A percentile compares a stretch with the other conserved stretches of the same genome.
phyloP scores from a whole-genome alignment of 805 yeast genomes.

The Ogataea sp. region DNA sequence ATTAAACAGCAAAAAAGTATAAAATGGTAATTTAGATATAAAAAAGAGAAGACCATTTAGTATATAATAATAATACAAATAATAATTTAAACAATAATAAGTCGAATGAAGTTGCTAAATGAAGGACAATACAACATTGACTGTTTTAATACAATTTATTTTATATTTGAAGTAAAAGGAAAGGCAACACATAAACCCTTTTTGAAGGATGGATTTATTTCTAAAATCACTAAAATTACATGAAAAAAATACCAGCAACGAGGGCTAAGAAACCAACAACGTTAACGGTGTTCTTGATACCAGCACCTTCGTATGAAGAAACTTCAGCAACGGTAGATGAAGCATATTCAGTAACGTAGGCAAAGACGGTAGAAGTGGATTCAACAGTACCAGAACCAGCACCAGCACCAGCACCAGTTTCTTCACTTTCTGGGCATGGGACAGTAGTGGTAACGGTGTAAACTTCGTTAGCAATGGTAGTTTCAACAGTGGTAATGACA shows the following conservation, averaged over 20 bases:
- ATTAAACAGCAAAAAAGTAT: too few species aligned
- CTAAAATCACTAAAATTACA: too few species aligned
- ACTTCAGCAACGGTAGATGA: background rate
- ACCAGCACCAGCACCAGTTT: background rate
- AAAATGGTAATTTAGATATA: too few species aligned
- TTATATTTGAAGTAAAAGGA: too few species aligned
- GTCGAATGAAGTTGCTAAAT: too few species aligned
- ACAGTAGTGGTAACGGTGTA: constrained; percentile 1
- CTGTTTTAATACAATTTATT: too few species aligned
- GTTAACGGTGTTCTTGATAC: background rate
- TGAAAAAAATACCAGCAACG: background rate
- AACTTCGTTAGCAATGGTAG: background rate
- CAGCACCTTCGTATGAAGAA: constrained; percentile 1
- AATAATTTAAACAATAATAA: too few species aligned
- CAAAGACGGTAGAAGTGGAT: constrained; percentile 22
- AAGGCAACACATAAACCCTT: too few species aligned
- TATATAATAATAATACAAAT: too few species aligned
- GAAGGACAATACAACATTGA: too few species aligned
- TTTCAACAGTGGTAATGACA: background rate
- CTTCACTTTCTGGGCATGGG: background rate
- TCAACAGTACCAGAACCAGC: background rate
- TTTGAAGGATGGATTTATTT: too few species aligned
- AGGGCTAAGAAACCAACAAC: background rate
- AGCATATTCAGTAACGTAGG: constrained; percentile 21
- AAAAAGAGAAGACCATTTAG: too few species aligned